These are phyloP conservation scores for Euphorbia lathyris DNA, from an alignment of 345 rosid species.

Conservation along the genomic window DNA sequence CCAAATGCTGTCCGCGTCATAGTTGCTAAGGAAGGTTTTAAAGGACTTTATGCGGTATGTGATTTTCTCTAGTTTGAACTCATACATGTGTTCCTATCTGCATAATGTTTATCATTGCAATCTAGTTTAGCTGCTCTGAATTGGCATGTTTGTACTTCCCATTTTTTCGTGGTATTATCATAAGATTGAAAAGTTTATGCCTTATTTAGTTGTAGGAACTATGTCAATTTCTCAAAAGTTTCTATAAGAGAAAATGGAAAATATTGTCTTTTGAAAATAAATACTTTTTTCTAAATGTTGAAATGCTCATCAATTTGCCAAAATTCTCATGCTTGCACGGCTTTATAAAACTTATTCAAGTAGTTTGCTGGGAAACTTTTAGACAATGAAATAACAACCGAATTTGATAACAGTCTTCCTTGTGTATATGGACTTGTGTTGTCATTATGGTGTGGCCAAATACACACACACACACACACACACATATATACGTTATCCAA, in stretches of 20 bases:
- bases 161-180: background rate
- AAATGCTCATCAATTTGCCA: background rate
- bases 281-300: background rate
- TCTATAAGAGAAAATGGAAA: background rate
- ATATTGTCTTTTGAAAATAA: background rate
- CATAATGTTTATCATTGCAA: background rate
- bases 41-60: constrained; percentile 88
- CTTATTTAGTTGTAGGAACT: background rate
- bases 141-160: background rate
- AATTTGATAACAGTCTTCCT: background rate
- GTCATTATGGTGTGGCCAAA: background rate
- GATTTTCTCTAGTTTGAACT: background rate
- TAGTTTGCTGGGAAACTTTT: background rate
- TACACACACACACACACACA: too few species aligned
- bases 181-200: background rate
- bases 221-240: background rate
- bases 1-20: constrained; percentile 78
- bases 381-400: too few species aligned
- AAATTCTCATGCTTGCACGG: background rate
- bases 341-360: background rate
- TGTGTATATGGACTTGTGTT: background rate
- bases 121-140: background rate
- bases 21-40: constrained; percentile 71
- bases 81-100: background rate
- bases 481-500: background rate